A percentile compares a stretch with the other conserved stretches of the same genome.
Evolutionary conservation across 805 yeast genomes (phyloP).

Genomic region (Wickerhamomyces sydowiorum): DNA sequence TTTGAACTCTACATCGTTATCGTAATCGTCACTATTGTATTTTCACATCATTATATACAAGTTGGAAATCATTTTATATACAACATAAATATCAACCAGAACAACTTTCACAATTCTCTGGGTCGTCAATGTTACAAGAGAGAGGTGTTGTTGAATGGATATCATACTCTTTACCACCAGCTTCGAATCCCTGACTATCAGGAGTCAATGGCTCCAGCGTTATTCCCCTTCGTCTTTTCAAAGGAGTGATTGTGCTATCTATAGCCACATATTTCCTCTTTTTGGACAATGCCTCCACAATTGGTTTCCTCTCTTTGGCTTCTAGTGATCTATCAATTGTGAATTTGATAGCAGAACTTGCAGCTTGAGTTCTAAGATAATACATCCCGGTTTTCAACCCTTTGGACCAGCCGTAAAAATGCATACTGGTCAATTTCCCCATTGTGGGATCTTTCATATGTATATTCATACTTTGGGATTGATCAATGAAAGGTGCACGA

Average conservation of each 20-base stretch:
- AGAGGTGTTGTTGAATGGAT: conserved; percentile 14
- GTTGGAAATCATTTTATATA: not conserved
- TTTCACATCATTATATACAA: not conserved
- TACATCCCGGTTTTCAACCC: conserved; percentile 99
- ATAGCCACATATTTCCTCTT: conserved; percentile 8
- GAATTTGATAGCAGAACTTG: conserved; percentile 93
- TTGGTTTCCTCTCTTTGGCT: conserved; percentile 17
- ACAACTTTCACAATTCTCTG: conserved; percentile 31
- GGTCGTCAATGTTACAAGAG: conserved; percentile 14
- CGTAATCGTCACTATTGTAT: no score
- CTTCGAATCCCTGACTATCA: not conserved
- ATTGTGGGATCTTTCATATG: conserved; percentile 86
- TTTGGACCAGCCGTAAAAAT: conserved; percentile 97
- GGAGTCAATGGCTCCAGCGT: not conserved
- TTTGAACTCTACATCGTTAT: no score
- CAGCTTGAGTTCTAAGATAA: conserved; percentile 95
- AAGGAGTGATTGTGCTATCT: not conserved
- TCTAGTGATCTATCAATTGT: conserved; percentile 51
- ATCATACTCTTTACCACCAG: conserved; percentile 2
- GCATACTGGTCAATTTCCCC: conserved; percentile 97
- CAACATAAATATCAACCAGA: conserved; percentile 23
- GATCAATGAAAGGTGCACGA: conserved; percentile 88
- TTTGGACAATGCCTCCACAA: not conserved
- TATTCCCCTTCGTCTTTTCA: not conserved
- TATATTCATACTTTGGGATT: conserved; percentile 89